phyloP scores from a whole-genome alignment of 2,329 filamentous ascomycete genomes.

The Stagonosporopsis chrysanthemi region DNA sequence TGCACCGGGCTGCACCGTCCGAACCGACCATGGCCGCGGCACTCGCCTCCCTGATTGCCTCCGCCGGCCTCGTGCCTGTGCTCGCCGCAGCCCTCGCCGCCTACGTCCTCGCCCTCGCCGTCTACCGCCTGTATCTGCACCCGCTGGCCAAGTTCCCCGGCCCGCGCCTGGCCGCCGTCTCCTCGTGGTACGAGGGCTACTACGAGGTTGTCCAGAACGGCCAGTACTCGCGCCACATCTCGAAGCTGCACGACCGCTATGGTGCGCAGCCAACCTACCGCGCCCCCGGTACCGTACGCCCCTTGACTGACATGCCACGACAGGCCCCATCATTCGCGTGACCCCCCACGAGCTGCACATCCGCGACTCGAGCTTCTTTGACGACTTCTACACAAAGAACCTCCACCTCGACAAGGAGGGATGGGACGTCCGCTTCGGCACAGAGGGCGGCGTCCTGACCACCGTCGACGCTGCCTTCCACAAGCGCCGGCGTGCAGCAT shows the following conservation, averaged over 20 bases:
- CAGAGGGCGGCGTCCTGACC: constrained; percentile 36
- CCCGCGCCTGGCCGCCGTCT: constrained; percentile 45
- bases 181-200: constrained; percentile 47
- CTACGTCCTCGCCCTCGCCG: constrained; percentile 30
- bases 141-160: constrained; percentile 57
- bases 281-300: background rate
- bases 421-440: constrained; percentile 46
- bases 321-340: constrained; percentile 54
- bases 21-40: constrained; percentile 12
- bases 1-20: background rate
- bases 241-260: constrained; percentile 42
- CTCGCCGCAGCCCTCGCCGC: constrained; percentile 18
- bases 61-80: constrained; percentile 18
- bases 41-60: constrained; percentile 13
- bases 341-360: constrained; percentile 55
- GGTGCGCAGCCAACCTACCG: constrained; percentile 23
- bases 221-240: constrained; percentile 43
- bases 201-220: constrained; percentile 43
- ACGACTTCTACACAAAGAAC: constrained; percentile 44
- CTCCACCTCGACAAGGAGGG: constrained; percentile 45
- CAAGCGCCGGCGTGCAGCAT: constrained; percentile 42
- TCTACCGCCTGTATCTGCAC: constrained; percentile 55
- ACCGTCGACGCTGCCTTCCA: constrained; percentile 40
- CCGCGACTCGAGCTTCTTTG: constrained; percentile 51
- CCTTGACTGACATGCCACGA: background rate